Percentiles rank a stretch among this genome's conserved stretches.
Conservation (phyloP, 192 early-diverging fungal genomes). For the Coemansia sp. region DNA sequence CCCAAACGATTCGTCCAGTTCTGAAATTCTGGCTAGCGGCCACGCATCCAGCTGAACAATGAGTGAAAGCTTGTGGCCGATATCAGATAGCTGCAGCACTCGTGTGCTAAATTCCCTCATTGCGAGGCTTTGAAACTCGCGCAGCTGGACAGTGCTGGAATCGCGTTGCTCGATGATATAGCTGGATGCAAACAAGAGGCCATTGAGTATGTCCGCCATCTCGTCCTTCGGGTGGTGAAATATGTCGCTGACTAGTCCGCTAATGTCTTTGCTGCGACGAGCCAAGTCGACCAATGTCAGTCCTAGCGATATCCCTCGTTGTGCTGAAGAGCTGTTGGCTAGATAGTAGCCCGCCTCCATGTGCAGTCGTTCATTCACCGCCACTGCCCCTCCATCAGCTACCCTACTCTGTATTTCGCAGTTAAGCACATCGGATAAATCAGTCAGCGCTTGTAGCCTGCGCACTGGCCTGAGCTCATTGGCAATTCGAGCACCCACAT, state of each 20-base stretch:
- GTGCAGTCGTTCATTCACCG: not conserved
- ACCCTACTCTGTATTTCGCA: not conserved
- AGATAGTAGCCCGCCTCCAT: not conserved
- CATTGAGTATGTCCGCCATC: not conserved
- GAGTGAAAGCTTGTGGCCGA: not conserved
- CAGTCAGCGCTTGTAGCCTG: not conserved
- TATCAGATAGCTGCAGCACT: not conserved
- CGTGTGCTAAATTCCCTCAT: not conserved
- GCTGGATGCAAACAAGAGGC: constrained; percentile 5
- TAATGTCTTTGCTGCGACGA: not conserved
- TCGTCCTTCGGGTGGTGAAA: not conserved
- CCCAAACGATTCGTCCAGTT: not conserved
- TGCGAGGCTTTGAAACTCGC: not conserved
- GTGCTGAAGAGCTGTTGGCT: not conserved
- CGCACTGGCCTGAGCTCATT: not conserved
- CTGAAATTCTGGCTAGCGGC: not conserved
- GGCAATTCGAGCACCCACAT: not conserved
- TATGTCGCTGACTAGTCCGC: not conserved
- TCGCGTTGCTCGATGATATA: not conserved
- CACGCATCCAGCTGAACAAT: constrained; percentile 4
- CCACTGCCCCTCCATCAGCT: not conserved
- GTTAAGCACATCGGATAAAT: not conserved
- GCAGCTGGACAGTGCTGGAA: not conserved
- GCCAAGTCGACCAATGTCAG: not conserved
- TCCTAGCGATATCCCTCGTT: not conserved